Evolutionary conservation across 805 yeast species (phyloP).

Genomic region (Tetrapisispora taiwanensis): DNA sequence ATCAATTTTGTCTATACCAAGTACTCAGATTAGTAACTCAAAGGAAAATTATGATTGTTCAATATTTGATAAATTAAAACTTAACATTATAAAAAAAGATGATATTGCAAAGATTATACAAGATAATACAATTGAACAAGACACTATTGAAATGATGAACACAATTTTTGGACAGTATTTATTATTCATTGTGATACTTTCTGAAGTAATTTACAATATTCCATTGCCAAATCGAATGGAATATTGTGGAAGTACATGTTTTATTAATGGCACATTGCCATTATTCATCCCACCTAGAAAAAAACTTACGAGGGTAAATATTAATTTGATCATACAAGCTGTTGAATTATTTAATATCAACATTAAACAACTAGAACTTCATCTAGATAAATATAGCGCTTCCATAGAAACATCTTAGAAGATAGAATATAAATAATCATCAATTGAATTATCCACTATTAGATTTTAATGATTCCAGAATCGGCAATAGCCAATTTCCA

Average conservation of each 20-base stretch:
- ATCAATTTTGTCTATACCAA: not conserved
- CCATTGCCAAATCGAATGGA: slow-evolving; percentile 2
- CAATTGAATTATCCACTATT: too few species aligned
- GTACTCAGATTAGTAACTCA: not conserved
- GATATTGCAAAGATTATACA: slow-evolving; percentile 5
- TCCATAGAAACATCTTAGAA: not conserved
- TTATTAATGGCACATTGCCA: not conserved
- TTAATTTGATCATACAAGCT: not conserved
- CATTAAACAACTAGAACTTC: slow-evolving; percentile 1
- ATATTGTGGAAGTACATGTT: slow-evolving; percentile 1
- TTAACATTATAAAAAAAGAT: slow-evolving; percentile 7
- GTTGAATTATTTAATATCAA: slow-evolving; percentile 2
- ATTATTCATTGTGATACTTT: not conserved
- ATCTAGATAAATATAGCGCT: not conserved
- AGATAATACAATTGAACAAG: not conserved
- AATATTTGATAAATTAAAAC: not conserved
- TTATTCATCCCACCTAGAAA: slow-evolving; percentile 1
- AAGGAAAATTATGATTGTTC: not conserved
- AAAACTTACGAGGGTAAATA: not conserved
- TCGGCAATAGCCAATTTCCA: too few species aligned
- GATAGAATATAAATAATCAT: too few species aligned
- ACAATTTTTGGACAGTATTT: slow-evolving; percentile 18
- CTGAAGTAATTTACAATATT: not conserved
- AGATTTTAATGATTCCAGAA: too few species aligned
- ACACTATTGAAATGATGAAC: slow-evolving; percentile 10